Percentiles rank a stretch among this genome's conserved stretches.
These are phyloP conservation scores for Geotrichum citri-aurantii DNA, from an alignment of 1,139 yeast species.

Conservation along the genomic window DNA sequence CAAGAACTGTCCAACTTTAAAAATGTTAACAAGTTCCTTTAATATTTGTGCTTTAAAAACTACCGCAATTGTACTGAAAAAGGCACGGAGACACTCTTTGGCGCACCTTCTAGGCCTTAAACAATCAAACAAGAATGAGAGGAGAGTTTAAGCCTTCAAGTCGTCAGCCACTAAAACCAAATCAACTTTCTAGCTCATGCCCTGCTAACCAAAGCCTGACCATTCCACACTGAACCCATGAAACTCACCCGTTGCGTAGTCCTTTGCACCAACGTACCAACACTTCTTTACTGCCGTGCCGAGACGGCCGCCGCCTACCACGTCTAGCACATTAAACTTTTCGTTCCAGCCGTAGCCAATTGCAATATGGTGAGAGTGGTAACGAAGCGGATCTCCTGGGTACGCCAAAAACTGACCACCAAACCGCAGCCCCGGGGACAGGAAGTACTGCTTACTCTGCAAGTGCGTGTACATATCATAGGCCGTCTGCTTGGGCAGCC, in stretches of 20 bases:
- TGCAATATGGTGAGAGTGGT: constrained; percentile 80
- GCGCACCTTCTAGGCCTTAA: too few species aligned
- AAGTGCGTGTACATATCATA: constrained; percentile 41
- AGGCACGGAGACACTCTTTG: background rate
- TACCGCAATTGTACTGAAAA: background rate
- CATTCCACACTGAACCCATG: constrained; percentile 37
- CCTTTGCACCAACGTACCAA: constrained; percentile 55
- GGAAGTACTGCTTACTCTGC: constrained; percentile 43
- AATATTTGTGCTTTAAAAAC: too few species aligned
- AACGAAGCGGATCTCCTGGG: constrained; percentile 91
- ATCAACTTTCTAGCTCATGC: background rate
- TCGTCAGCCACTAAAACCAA: background rate
- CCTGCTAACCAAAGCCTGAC: constrained; percentile 39
- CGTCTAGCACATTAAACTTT: constrained; percentile 48
- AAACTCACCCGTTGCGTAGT: constrained; percentile 24
- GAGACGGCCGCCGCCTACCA: constrained; percentile 78
- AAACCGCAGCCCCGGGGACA: constrained; percentile 83
- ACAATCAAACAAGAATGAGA: too few species aligned
- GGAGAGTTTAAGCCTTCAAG: too few species aligned
- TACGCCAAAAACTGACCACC: constrained; percentile 88
- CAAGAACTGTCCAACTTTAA: background rate
- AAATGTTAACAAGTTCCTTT: background rate
- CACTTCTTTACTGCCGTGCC: constrained; percentile 91
- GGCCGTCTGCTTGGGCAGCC: constrained; percentile 18
- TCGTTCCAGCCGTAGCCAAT: constrained; percentile 49